These are phyloP conservation scores for Sclerotinia borealis DNA, from an alignment of 2,329 filamentous ascomycete genomes.

Conservation along the genomic window DNA sequence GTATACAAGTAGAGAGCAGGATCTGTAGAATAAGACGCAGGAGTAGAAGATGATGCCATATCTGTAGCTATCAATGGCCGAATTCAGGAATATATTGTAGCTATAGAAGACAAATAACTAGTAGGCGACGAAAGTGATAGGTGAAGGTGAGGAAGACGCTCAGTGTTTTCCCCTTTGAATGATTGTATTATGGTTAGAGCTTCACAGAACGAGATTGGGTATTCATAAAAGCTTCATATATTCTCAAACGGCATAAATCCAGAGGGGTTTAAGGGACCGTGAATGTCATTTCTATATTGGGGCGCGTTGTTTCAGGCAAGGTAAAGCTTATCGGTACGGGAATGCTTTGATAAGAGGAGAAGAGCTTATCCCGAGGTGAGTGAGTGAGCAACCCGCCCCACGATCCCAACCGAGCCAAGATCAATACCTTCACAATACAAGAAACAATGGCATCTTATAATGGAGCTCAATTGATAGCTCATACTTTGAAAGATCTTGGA, in stretches of 20 bases:
- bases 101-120: background rate
- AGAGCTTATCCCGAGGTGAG: background rate
- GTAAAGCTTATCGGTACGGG: conserved; percentile 9
- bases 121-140: background rate
- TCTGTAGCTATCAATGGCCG: conserved; percentile 9
- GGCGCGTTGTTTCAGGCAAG: background rate
- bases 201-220: background rate
- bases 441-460: background rate
- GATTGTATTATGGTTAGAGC: background rate
- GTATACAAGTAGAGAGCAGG: conserved; percentile 89
- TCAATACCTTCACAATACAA: conserved; percentile 2
- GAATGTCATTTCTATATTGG: background rate
- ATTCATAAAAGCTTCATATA: background rate
- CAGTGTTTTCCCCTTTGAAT: background rate
- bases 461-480: conserved; percentile 27
- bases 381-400: too few relatives aligned
- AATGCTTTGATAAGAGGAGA: conserved; percentile 2
- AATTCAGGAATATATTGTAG: background rate
- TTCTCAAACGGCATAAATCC: background rate
- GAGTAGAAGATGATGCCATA: conserved; percentile 30
- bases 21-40: conserved; percentile 42
- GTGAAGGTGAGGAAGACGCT: background rate
- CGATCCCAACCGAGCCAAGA: background rate
- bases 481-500: conserved; percentile 26
- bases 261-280: background rate